Evolutionary conservation across 148 eudicot genomes (phyloP).

Genomic region (Selenicereus undatus): DNA sequence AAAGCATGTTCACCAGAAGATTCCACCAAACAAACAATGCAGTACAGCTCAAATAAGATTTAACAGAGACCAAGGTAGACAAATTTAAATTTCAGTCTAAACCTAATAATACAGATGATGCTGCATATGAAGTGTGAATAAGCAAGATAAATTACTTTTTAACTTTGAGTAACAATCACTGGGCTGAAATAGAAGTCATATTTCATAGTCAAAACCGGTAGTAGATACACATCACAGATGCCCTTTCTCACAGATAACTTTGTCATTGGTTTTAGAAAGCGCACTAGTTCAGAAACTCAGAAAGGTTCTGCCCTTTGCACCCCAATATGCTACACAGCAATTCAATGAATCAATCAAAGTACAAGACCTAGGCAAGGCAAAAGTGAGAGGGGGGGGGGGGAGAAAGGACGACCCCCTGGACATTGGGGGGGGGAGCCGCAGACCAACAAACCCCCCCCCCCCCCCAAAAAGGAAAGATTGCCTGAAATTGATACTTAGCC

Average conservation of each 20-base stretch:
- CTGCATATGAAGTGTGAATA: no score
- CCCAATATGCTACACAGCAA: not conserved
- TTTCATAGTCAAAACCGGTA: not conserved
- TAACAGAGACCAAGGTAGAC: not conserved
- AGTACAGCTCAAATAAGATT: not conserved
- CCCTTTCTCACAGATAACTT: no score
- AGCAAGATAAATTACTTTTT: no score
- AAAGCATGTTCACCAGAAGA: not conserved
- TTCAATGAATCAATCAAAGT: not conserved
- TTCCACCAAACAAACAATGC: not conserved
- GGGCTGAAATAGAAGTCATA: not conserved
- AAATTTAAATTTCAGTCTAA: not conserved
- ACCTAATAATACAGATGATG: not conserved
- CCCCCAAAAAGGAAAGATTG: not conserved
- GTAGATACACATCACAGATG: no score
- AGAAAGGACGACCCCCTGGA: not conserved
- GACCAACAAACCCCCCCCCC: no score
- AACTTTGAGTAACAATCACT: not conserved
- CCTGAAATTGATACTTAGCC: not conserved
- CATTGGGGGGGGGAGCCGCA: no score
- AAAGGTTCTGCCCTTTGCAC: not conserved
- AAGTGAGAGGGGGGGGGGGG: not conserved
- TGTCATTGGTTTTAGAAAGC: no score
- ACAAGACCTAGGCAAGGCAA: not conserved
- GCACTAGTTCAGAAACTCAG: not conserved